Evolutionary conservation across 805 yeast genomes (phyloP).

Genomic region (Pichia membranifaciens): DNA sequence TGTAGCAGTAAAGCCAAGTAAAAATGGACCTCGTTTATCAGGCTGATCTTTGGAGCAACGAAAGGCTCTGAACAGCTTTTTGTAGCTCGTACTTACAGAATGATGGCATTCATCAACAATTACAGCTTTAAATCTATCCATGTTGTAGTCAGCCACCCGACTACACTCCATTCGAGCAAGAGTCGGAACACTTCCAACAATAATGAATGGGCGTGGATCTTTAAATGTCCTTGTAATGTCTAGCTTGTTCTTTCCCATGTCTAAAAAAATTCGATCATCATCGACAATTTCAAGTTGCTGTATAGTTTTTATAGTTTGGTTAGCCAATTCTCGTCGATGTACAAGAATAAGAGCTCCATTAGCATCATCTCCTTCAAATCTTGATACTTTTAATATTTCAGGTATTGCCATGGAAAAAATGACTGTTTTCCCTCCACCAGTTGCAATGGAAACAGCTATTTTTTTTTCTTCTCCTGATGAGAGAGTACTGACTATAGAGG

Average conservation of each 20-base stretch:
- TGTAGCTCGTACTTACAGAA: constrained; percentile 68
- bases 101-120: constrained; percentile 93
- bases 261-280: constrained; percentile 34
- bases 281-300: constrained; percentile 28
- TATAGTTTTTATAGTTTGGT: constrained; percentile 58
- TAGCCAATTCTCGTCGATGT: constrained; percentile 73
- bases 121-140: constrained; percentile 60
- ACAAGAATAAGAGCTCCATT: constrained; percentile 55
- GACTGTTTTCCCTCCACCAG: constrained; percentile 94
- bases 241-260: constrained; percentile 54
- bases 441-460: constrained; percentile 80
- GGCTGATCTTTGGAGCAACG: constrained; percentile 28
- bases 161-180: constrained; percentile 34
- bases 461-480: constrained; percentile 35
- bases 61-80: constrained; percentile 43
- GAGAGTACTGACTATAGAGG: constrained; percentile 42
- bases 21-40: constrained; percentile 43
- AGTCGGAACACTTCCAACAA: constrained; percentile 75
- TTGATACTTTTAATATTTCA: constrained; percentile 22
- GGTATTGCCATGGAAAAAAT: constrained; percentile 58
- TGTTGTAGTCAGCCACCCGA: constrained; percentile 49
- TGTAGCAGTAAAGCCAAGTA: constrained; percentile 88
- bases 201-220: constrained; percentile 33
- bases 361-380: constrained; percentile 29
- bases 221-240: constrained; percentile 14